phyloP scores from a whole-genome alignment of 805 yeast species.

The Zygosaccharomyces bailii region DNA sequence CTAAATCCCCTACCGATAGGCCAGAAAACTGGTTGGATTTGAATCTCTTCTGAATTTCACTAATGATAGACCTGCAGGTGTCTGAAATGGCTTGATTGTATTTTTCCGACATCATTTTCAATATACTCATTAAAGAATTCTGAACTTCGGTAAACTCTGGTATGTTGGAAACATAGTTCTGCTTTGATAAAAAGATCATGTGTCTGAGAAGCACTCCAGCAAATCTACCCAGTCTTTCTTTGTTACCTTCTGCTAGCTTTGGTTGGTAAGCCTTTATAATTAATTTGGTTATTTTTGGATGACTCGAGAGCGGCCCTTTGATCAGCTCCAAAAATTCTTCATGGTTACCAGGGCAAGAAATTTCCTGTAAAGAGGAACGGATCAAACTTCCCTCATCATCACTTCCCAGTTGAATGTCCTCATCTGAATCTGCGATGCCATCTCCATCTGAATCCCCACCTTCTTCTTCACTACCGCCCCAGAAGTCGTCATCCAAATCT shows the following conservation, averaged over 20 bases:
- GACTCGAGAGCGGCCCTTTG: slow-evolving; percentile 40
- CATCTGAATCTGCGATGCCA: slow-evolving; percentile 41
- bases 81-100: slow-evolving; percentile 63
- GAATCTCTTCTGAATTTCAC: slow-evolving; percentile 53
- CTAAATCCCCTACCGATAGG: slow-evolving; percentile 48
- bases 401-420: slow-evolving; percentile 38
- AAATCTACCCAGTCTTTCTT: slow-evolving; percentile 63
- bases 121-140: slow-evolving; percentile 43
- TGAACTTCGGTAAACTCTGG: slow-evolving; percentile 37
- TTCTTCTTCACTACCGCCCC: slow-evolving; percentile 56
- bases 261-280: slow-evolving; percentile 68
- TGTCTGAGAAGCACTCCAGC: slow-evolving; percentile 63
- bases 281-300: slow-evolving; percentile 47
- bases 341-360: slow-evolving; percentile 49
- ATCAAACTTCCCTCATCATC: slow-evolving; percentile 32
- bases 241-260: slow-evolving; percentile 75
- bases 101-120: slow-evolving; percentile 60
- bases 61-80: slow-evolving; percentile 55
- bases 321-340: slow-evolving; percentile 42
- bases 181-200: slow-evolving; percentile 47
- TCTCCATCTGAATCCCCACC: slow-evolving; percentile 38
- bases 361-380: not conserved
- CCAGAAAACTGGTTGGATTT: slow-evolving; percentile 38
- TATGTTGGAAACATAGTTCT: slow-evolving; percentile 34
- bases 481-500: slow-evolving; percentile 65